These are phyloP conservation scores for Kodamaea kaohsiungensis DNA, from an alignment of 805 yeast species.

Conservation along the genomic window DNA sequence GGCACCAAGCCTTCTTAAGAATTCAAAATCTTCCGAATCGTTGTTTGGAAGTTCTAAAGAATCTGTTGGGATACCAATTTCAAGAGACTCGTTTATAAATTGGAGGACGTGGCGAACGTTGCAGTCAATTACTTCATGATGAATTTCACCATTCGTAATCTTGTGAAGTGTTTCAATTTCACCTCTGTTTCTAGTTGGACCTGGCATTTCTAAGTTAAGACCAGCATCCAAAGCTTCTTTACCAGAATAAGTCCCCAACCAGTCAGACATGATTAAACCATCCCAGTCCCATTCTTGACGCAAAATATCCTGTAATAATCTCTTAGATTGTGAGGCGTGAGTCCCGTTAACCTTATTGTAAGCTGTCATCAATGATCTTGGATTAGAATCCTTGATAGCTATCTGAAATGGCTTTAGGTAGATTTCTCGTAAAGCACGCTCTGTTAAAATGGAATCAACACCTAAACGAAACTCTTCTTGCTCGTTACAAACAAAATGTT, in stretches of 20 bases:
- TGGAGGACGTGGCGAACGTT: constrained; percentile 49
- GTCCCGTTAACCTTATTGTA: constrained; percentile 64
- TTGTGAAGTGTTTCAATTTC: constrained; percentile 43
- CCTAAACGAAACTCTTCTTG: constrained; percentile 55
- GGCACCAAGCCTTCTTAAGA: constrained; percentile 26
- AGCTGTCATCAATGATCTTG: constrained; percentile 59
- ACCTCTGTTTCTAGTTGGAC: constrained; percentile 53
- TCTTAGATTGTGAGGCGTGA: constrained; percentile 52
- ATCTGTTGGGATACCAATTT: constrained; percentile 15
- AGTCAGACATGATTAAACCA: constrained; percentile 62
- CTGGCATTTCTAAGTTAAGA: constrained; percentile 69
- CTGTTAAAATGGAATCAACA: constrained; percentile 51
- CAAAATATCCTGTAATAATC: constrained; percentile 47
- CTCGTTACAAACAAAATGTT: constrained; percentile 66
- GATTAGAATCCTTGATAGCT: constrained; percentile 53
- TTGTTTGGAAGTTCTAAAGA: constrained; percentile 37
- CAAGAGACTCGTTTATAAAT: constrained; percentile 45
- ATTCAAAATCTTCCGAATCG: constrained; percentile 19
- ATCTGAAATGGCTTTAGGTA: constrained; percentile 65
- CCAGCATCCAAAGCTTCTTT: constrained; percentile 54
- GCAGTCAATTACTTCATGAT: constrained; percentile 42
- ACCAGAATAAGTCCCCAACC: constrained; percentile 58
- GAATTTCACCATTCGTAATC: constrained; percentile 42
- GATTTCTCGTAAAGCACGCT: constrained; percentile 65
- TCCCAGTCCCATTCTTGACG: constrained; percentile 58